Conservation (phyloP, 2,329 filamentous ascomycete genomes). For the Aspergillus ustus region DNA sequence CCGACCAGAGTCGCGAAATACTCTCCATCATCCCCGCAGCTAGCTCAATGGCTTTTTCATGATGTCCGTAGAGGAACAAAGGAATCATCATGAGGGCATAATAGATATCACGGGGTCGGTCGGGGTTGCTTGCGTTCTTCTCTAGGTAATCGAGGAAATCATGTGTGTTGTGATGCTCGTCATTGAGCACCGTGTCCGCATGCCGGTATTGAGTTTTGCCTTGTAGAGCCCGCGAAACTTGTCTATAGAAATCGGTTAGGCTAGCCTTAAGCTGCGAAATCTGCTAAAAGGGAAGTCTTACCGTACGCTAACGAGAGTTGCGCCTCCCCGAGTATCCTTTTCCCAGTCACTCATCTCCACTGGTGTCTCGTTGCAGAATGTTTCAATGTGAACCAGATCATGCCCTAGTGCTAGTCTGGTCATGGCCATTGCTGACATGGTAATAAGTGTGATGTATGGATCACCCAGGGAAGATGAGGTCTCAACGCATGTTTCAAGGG, state of each 20-base stretch:
- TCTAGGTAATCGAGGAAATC: slow-evolving; percentile 56
- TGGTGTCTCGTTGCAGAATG: slow-evolving; percentile 60
- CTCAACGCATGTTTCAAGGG: slow-evolving; percentile 61
- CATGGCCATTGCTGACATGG: slow-evolving; percentile 62
- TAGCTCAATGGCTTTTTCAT: slow-evolving; percentile 49
- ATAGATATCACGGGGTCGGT: slow-evolving; percentile 61
- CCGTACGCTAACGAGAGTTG: slow-evolving; percentile 58
- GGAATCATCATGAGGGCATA: slow-evolving; percentile 54
- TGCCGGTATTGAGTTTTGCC: slow-evolving; percentile 61
- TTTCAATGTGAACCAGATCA: slow-evolving; percentile 62
- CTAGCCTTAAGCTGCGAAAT: not conserved
- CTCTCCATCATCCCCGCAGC: slow-evolving; percentile 46
- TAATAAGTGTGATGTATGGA: slow-evolving; percentile 61
- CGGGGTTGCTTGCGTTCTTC: slow-evolving; percentile 52
- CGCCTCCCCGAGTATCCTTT: slow-evolving; percentile 62
- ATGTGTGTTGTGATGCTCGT: slow-evolving; percentile 57
- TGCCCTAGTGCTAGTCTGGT: slow-evolving; percentile 61
- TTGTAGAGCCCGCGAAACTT: slow-evolving; percentile 63
- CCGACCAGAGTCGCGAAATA: slow-evolving; percentile 52
- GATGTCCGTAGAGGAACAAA: slow-evolving; percentile 53
- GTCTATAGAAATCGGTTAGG: slow-evolving; percentile 36
- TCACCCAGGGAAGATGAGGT: slow-evolving; percentile 62
- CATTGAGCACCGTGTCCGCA: slow-evolving; percentile 56
- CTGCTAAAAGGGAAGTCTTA: slow-evolving; percentile 19
- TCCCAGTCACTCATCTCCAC: slow-evolving; percentile 63